These are phyloP conservation scores for Suillus variegatus DNA, from an alignment of 768 basidiomycete genomes.

Conservation along the genomic window DNA sequence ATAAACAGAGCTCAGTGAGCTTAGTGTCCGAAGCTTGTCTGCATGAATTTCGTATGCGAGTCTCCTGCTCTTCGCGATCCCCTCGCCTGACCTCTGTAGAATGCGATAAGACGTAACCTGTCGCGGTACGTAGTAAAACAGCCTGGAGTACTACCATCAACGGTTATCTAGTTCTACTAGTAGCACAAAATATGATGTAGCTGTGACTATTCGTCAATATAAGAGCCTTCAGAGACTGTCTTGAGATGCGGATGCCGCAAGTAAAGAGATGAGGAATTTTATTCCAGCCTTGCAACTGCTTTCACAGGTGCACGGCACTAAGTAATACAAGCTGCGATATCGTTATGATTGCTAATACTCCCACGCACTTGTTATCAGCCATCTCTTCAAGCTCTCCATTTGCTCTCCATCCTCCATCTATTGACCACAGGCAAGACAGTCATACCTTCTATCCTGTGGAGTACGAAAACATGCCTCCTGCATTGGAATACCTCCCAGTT, in stretches of 20 bases:
- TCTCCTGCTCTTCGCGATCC: neutral
- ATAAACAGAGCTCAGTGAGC: slow-evolving; percentile 46
- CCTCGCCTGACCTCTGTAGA: neutral
- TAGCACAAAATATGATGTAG: no score
- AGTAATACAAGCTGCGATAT: no score
- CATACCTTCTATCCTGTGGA: neutral
- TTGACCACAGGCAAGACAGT: neutral
- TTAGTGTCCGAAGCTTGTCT: no score
- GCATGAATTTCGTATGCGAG: no score
- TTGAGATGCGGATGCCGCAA: neutral
- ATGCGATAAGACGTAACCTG: neutral
- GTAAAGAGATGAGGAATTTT: neutral
- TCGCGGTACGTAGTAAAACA: neutral
- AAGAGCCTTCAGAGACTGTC: neutral
- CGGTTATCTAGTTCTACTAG: no score
- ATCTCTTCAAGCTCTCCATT: no score
- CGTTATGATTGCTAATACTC: no score
- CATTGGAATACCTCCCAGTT: neutral
- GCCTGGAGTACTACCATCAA: neutral
- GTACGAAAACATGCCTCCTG: neutral
- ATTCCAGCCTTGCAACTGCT: no score
- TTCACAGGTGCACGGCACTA: no score
- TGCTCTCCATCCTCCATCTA: neutral
- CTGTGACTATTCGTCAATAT: no score
- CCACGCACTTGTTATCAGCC: neutral